These are phyloP conservation scores for Aechmea fasciata DNA, from an alignment of 176 grass and related monocot genomes.

Conservation along the genomic window DNA sequence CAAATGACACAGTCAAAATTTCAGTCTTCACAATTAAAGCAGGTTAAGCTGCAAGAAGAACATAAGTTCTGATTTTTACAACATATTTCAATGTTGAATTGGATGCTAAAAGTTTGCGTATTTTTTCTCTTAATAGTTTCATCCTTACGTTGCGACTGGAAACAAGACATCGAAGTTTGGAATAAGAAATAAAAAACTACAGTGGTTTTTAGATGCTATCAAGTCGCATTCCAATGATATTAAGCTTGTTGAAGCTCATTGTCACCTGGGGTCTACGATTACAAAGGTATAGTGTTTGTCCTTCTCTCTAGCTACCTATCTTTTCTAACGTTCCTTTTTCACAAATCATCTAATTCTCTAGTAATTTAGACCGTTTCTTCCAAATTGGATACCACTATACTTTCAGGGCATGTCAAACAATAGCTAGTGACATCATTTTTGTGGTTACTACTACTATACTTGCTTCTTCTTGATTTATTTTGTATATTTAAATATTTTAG, in stretches of 20 bases:
- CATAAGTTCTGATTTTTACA: not conserved
- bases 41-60: not conserved
- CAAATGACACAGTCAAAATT: too few species aligned
- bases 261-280: constrained; percentile 93
- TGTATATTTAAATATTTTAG: too few species aligned
- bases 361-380: too few species aligned
- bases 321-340: not conserved
- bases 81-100: not conserved
- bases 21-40: too few species aligned
- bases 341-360: too few species aligned
- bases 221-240: constrained; percentile 72
- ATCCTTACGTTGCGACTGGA: constrained; percentile 98
- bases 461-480: too few species aligned
- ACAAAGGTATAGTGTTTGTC: constrained; percentile 54
- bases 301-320: not conserved
- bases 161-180: constrained; percentile 98
- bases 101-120: not conserved
- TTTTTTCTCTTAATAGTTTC: constrained; percentile 42
- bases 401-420: too few species aligned
- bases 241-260: constrained; percentile 86
- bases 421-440: too few species aligned
- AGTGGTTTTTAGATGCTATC: constrained; percentile 91
- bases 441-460: too few species aligned
- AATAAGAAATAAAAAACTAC: constrained; percentile 93
- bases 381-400: too few species aligned